phyloP scores from a whole-genome alignment of 352 stramenopile genomes.

The Thraustochytrium striatum region DNA sequence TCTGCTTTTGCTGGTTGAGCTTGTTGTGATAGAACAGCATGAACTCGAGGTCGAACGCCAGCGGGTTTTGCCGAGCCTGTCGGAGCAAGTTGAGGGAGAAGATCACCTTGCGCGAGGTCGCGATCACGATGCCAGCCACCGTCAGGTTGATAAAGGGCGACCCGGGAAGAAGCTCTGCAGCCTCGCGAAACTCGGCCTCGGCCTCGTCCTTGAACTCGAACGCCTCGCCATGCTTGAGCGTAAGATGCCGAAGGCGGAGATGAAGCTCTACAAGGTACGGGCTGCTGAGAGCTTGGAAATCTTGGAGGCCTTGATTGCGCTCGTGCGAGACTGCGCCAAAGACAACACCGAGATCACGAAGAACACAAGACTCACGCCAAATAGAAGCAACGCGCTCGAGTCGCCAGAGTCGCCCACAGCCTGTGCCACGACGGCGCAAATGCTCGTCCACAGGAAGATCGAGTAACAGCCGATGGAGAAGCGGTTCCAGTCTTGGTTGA shows the following conservation, averaged over 20 bases:
- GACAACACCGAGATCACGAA: neutral
- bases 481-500: neutral
- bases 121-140: too few species aligned
- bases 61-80: neutral
- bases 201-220: too few species aligned
- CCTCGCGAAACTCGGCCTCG: too few species aligned
- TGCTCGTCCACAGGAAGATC: constrained; percentile 4
- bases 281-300: neutral
- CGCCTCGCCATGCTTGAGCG: too few species aligned
- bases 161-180: too few species aligned
- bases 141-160: too few species aligned
- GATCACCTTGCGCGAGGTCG: too few species aligned
- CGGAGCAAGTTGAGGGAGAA: constrained; percentile 43
- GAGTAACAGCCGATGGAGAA: neutral
- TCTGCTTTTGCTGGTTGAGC: constrained; percentile 1
- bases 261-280: constrained; percentile 10
- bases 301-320: neutral
- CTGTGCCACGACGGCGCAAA: neutral
- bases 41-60: constrained; percentile 39
- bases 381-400: constrained; percentile 7
- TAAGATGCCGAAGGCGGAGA: constrained; percentile 32
- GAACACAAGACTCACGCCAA: neutral
- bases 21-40: constrained; percentile 48
- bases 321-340: neutral
- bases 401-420: constrained; percentile 9